phyloP scores from a whole-genome alignment of 371 early-diverging fungal species.

The Umbelopsis sp. region DNA sequence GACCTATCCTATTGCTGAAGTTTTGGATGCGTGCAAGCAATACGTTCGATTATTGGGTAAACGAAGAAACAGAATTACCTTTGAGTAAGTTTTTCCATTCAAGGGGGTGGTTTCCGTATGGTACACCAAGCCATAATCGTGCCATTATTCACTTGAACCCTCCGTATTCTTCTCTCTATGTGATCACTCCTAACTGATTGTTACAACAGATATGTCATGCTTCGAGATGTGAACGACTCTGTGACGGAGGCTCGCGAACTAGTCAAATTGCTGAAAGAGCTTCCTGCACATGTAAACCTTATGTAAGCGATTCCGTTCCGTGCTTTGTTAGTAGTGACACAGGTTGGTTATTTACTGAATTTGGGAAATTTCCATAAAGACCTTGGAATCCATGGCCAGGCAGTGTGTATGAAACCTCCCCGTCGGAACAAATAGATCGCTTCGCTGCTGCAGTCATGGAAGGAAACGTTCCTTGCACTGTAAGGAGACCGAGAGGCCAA shows the following conservation, averaged over 20 bases:
- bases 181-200: neutral
- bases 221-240: constrained; percentile 81
- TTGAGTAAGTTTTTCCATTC: constrained; percentile 55
- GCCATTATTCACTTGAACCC: no score
- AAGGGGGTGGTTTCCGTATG: neutral
- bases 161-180: neutral
- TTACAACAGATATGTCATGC: constrained; percentile 76
- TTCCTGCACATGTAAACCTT: constrained; percentile 85
- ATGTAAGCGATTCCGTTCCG: constrained; percentile 54
- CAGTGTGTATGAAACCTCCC: constrained; percentile 57
- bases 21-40: constrained; percentile 73
- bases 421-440: constrained; percentile 50
- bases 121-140: no score
- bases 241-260: constrained; percentile 69
- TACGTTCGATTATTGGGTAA: constrained; percentile 60
- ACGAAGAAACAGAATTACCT: constrained; percentile 65
- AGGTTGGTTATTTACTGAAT: neutral
- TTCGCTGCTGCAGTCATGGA: constrained; percentile 54
- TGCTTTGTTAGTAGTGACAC: neutral
- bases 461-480: constrained; percentile 56
- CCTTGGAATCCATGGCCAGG: constrained; percentile 87
- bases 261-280: constrained; percentile 57
- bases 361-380: constrained; percentile 30
- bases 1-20: constrained; percentile 69
- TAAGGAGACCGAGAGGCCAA: constrained; percentile 62